Percentiles rank a stretch among this genome's conserved stretches.
phyloP scores from a whole-genome alignment of 352 stramenopile species.

The Phytophthora agathidicida region DNA sequence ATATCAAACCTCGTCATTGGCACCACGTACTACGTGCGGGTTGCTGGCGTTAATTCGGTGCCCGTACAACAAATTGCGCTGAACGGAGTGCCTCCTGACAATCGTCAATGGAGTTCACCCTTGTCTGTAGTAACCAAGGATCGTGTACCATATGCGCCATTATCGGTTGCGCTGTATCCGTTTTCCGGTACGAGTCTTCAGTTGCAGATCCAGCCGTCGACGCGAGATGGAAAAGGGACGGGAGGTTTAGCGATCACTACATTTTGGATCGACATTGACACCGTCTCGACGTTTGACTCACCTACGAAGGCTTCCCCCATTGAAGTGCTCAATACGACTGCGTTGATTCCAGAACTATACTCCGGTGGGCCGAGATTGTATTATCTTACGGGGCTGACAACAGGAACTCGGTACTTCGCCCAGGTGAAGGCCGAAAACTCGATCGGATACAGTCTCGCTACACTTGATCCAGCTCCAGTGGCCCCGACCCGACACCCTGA shows the following conservation, averaged over 20 bases:
- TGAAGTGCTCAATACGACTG: conserved; percentile 27
- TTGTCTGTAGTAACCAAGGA: conserved; percentile 82
- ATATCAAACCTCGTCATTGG: conserved; percentile 70
- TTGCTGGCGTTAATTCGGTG: conserved; percentile 92
- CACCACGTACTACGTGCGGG: conserved; percentile 91
- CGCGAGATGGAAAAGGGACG: conserved; percentile 64
- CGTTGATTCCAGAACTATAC: conserved; percentile 60
- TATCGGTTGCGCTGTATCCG: conserved; percentile 61
- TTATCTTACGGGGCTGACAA: conserved; percentile 74
- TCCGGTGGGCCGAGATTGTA: conserved; percentile 62
- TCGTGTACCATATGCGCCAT: conserved; percentile 80
- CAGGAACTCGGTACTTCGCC: conserved; percentile 85
- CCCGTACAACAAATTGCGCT: conserved; percentile 86
- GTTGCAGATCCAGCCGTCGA: conserved; percentile 76
- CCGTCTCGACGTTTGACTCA: conserved; percentile 78
- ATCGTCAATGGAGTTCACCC: conserved; percentile 92
- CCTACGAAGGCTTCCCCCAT: conserved; percentile 52
- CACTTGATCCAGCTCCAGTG: conserved; percentile 59
- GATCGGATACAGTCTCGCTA: conserved; percentile 72
- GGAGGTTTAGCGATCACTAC: conserved; percentile 51
- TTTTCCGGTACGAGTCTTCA: conserved; percentile 70
- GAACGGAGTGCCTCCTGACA: conserved; percentile 79
- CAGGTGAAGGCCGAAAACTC: conserved; percentile 81
- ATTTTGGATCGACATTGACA: conserved; percentile 80
- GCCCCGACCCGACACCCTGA: conserved; percentile 56